Base-by-base conservation (phyloP, 495 filamentous ascomycete species). In the Trichoderma asperelloides region DNA sequence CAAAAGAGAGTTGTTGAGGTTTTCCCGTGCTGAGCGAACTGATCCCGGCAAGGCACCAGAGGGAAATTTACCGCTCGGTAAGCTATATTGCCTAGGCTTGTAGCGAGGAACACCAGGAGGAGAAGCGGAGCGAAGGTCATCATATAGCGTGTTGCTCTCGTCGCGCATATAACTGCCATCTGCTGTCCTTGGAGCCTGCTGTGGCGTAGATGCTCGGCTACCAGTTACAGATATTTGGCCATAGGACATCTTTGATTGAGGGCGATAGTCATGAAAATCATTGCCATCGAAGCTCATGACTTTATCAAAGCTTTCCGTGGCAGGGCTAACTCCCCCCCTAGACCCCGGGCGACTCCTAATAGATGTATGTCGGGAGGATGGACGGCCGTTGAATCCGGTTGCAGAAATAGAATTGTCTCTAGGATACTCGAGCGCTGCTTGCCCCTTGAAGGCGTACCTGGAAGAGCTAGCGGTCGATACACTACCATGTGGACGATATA, bases 101-200 rank as follows among this genome's bases (percentile, higher is more conserved):
- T 60, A 60, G 55, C 55, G 55, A 60, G 55, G 55, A 60, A 60
- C 25, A 13, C 55, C 55, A 13, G 55, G 55, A 16, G 55, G 55
- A 7, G 55, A 60, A 25, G 55, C 55, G 9, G 55, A 30, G n/a
- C 49, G 49, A 30, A 28, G 51, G 11, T 30, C 55, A 13, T 11
- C 15, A 18, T 11, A 28, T 3, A 60, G 8, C 11, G 21, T 7
- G 25, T 30, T n/a, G 55, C 25, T 7, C 27, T 60, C 55, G 27
- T 60, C 55, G 6, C 55, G 55, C 55, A 60, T 60, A 12, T 60
- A 60, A 16, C 23, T 23, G 9, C 55, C 55, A 15, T 27, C 55
- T 11, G 55, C 23, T 25, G 55, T 60, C 13, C 27, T 27, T 28
- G 55, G 55, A 28, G 55, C 23, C 16, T 30, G 23, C 23, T 60